phyloP scores from a whole-genome alignment of 2,329 filamentous ascomycete species.

The Diaporthe citri region DNA sequence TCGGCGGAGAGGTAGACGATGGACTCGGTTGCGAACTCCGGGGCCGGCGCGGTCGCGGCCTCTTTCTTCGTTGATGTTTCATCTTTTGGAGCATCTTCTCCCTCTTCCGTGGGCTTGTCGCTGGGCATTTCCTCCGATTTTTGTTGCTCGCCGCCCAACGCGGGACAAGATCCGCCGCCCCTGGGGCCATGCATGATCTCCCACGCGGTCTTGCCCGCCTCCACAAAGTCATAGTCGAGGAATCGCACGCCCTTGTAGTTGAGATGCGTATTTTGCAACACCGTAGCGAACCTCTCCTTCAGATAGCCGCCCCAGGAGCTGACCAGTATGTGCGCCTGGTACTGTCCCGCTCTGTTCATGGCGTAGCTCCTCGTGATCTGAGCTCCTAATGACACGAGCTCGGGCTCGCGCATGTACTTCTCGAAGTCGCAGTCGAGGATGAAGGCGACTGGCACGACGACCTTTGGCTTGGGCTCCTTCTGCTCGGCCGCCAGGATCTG shows the following conservation, averaged over 20 bases:
- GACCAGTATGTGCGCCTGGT: slow-evolving; percentile 79
- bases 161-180: slow-evolving; percentile 58
- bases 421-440: slow-evolving; percentile 95
- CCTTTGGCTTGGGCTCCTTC: slow-evolving; percentile 49
- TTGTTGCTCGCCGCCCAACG: slow-evolving; percentile 69
- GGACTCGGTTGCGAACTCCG: slow-evolving; percentile 53
- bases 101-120: slow-evolving; percentile 43
- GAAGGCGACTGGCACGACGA: slow-evolving; percentile 80
- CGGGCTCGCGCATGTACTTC: slow-evolving; percentile 87
- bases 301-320: slow-evolving; percentile 83
- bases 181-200: slow-evolving; percentile 72
- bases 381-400: slow-evolving; percentile 83
- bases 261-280: slow-evolving; percentile 77
- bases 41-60: slow-evolving; percentile 48
- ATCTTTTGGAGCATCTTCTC: slow-evolving; percentile 37
- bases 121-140: slow-evolving; percentile 41
- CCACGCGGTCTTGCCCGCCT: slow-evolving; percentile 75
- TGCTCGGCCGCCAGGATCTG: slow-evolving; percentile 46
- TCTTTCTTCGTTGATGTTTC: slow-evolving; percentile 39
- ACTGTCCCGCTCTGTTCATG: slow-evolving; percentile 80
- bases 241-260: slow-evolving; percentile 86
- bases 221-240: slow-evolving; percentile 79
- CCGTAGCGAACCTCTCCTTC: slow-evolving; percentile 82
- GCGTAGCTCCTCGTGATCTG: slow-evolving; percentile 93
- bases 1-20: slow-evolving; percentile 93